phyloP scores from a whole-genome alignment of 495 filamentous ascomycete species.

The Neurospora sp. region DNA sequence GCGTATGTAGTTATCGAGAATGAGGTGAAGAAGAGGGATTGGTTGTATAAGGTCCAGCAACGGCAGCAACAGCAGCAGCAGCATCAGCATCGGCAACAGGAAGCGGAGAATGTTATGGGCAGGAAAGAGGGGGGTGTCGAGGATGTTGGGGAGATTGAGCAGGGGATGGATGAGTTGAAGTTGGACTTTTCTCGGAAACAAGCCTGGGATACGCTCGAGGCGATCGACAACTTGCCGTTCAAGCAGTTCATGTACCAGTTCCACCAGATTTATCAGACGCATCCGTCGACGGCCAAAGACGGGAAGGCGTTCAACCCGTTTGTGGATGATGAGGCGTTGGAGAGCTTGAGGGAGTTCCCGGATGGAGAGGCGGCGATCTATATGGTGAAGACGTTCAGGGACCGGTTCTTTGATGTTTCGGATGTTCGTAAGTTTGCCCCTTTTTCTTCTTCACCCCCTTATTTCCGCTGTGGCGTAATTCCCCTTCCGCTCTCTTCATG shows the following conservation, averaged over 20 bases:
- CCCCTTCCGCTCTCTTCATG: neutral
- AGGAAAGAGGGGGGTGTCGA: neutral
- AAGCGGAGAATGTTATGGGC: neutral
- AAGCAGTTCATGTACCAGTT: slow-evolving; percentile 43
- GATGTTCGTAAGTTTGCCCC: slow-evolving; percentile 26
- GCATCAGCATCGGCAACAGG: neutral
- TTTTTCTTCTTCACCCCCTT: neutral
- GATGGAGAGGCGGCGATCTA: slow-evolving; percentile 25
- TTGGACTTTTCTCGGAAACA: neutral
- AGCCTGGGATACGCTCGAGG: neutral
- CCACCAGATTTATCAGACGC: slow-evolving; percentile 44
- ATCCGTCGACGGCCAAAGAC: slow-evolving; percentile 28
- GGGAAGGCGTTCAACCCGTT: slow-evolving; percentile 37
- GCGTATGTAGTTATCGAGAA: slow-evolving; percentile 39
- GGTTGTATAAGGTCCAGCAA: neutral
- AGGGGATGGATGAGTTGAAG: neutral
- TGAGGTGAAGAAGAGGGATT: slow-evolving; percentile 11
- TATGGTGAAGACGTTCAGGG: slow-evolving; percentile 33
- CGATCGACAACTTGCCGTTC: slow-evolving; percentile 42
- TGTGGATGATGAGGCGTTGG: slow-evolving; percentile 23
- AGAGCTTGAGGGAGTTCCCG: slow-evolving; percentile 22
- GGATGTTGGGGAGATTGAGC: neutral
- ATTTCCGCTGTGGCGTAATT: neutral
- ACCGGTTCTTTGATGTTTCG: slow-evolving; percentile 23
- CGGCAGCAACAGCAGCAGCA: neutral